Conservation (phyloP, 2,329 filamentous ascomycete species). For the Neurospora crassa region DNA sequence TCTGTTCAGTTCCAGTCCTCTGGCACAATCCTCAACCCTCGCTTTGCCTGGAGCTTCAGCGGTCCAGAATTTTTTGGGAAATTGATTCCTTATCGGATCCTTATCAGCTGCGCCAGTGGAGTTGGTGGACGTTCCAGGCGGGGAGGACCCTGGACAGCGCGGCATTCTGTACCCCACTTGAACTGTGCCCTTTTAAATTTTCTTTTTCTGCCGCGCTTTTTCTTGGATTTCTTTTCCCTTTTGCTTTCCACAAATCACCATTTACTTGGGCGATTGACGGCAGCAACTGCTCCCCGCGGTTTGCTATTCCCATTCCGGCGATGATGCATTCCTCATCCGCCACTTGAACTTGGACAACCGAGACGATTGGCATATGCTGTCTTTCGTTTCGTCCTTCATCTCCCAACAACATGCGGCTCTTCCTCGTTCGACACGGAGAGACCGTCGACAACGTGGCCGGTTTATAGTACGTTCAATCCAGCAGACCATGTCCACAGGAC, state of each 20-base stretch:
- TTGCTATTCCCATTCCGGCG: not conserved
- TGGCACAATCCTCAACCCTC: not conserved
- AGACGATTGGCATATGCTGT: not conserved
- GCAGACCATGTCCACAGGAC: not conserved
- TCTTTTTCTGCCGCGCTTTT: not conserved
- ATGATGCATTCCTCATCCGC: not conserved
- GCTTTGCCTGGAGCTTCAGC: not conserved
- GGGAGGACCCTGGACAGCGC: not conserved
- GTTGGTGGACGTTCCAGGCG: not conserved
- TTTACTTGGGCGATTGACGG: not conserved
- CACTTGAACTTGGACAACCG: not conserved
- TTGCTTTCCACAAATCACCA: not conserved
- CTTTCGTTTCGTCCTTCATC: not conserved
- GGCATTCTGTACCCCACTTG: not conserved
- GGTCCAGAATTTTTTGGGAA: not conserved
- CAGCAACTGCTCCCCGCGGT: not conserved
- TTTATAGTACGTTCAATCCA: slow-evolving; percentile 48
- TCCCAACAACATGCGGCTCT: slow-evolving; percentile 44
- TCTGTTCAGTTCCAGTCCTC: not conserved
- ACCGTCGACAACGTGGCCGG: slow-evolving; percentile 81
- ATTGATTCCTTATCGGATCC: not conserved
- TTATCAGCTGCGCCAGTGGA: not conserved
- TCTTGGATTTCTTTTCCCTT: slow-evolving; percentile 1
- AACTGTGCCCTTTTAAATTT: not conserved
- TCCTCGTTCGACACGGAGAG: slow-evolving; percentile 80